Evolutionary conservation across 768 basidiomycete species (phyloP), one percentile per base, ranked within the genome.

Genomic region (Boletus subparvulus): DNA sequence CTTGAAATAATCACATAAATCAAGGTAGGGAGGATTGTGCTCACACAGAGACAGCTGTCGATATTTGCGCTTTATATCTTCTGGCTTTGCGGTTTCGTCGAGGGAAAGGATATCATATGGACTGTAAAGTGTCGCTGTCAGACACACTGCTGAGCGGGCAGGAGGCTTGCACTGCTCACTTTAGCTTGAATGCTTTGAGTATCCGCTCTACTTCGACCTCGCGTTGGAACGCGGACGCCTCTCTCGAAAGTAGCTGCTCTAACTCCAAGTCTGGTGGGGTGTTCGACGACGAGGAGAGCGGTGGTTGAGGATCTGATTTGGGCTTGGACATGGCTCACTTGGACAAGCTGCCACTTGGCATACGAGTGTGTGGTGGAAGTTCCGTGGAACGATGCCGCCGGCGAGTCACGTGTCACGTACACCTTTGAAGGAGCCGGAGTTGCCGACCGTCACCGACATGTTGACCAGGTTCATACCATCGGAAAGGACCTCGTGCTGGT

Each of bases 21-120:
- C 48, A 47, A 56, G 35, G 35, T 21, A 37, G 32, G 26, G 49
- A 54, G 54, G 65, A 60, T 40, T 35, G 58, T 66, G 76, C 87
- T 74, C 74, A 93, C 92, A 88, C 43, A 94, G 80, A 61, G 92
- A 94, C 66, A 93, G 73, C 64, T 93, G 89, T 59, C 85, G 83
- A 73, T 90, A 94, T 72, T 85, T 88, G 76, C 84, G 91, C 80
- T 97, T 97, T 68, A 98, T 83, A 32, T 90, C 95, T 53, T 92
- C 87, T 26, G 84, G 79, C 10, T 88, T 85, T 17, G 80, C 86
- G 50, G 77, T 76, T 64, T 85, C 81, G 44, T 83, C 82, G 65
- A 99, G 78, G 75, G 92, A 88, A 61, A 99, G 77, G 55, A 95
- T 87, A 70, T 98, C 96, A 73, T 98, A 99, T 39, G 97, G 92